Evolutionary conservation across 2,329 filamentous ascomycete genomes (phyloP).

Genomic region (Colletotrichum tabaci): DNA sequence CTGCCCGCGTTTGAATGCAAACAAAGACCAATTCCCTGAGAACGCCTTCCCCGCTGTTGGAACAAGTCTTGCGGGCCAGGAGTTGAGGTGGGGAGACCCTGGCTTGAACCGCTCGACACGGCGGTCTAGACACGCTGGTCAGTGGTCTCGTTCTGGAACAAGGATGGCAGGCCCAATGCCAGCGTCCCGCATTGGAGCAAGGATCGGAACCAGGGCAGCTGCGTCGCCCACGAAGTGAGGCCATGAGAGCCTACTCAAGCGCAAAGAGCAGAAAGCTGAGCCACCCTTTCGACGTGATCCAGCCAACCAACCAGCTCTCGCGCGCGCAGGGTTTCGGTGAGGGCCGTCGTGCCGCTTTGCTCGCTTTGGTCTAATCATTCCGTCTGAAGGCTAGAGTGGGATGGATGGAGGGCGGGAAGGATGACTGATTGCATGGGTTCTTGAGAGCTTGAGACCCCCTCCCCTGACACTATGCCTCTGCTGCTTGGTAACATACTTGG

Average conservation of each 20-base stretch:
- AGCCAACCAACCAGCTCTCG: slow-evolving; percentile 25
- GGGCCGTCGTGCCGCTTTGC: slow-evolving; percentile 11
- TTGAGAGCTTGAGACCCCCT: slow-evolving; percentile 21
- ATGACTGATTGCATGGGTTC: slow-evolving; percentile 31
- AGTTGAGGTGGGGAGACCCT: slow-evolving; percentile 28
- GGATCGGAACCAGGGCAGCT: slow-evolving; percentile 39
- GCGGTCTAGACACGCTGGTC: slow-evolving; percentile 34
- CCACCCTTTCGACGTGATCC: slow-evolving; percentile 14
- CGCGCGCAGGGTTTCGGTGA: slow-evolving; percentile 29
- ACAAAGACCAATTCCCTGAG: neutral
- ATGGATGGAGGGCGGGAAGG: slow-evolving; percentile 22
- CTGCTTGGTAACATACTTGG: slow-evolving; percentile 15
- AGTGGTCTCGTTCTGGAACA: slow-evolving; percentile 9
- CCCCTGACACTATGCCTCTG: slow-evolving; percentile 3
- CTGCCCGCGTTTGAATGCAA: neutral
- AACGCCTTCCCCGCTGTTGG: neutral
- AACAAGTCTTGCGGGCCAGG: neutral
- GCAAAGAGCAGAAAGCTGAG: slow-evolving; percentile 10
- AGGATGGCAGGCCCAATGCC: slow-evolving; percentile 29
- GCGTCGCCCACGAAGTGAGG: slow-evolving; percentile 19
- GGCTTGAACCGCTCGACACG: slow-evolving; percentile 1
- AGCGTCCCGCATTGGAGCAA: slow-evolving; percentile 24
- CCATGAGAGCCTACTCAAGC: neutral
- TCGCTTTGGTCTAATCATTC: slow-evolving; percentile 12
- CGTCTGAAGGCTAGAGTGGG: slow-evolving; percentile 25